A percentile compares a stretch with the other conserved stretches of the same genome.
These are phyloP conservation scores for Chenopodium album DNA, from an alignment of 148 eudicot species.

Conservation along the genomic window DNA sequence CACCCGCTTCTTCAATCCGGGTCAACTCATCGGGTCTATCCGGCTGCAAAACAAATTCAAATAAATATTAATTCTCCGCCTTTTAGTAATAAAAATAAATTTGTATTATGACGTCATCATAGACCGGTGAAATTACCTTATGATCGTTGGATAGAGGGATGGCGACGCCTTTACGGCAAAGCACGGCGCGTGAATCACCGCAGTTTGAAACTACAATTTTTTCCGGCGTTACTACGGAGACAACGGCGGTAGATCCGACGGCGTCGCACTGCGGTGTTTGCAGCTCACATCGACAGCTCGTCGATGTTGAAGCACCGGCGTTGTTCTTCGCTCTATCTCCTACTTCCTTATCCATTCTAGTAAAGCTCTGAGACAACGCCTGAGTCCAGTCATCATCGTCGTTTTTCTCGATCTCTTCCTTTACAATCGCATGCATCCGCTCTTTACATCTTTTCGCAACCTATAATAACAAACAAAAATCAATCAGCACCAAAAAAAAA, in stretches of 20 bases:
- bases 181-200: slow-evolving; percentile 86
- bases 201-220: slow-evolving; percentile 69
- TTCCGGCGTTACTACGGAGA: slow-evolving; percentile 53
- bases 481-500: not conserved
- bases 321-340: slow-evolving; percentile 17
- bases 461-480: slow-evolving; percentile 19
- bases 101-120: not conserved
- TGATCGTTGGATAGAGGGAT: slow-evolving; percentile 72
- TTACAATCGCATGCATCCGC: slow-evolving; percentile 50
- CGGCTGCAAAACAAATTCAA: slow-evolving; percentile 45
- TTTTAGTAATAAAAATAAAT: too few relatives aligned
- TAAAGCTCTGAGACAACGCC: slow-evolving; percentile 44
- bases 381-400: slow-evolving; percentile 42
- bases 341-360: slow-evolving; percentile 54
- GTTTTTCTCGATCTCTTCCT: slow-evolving; percentile 41
- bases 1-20: slow-evolving; percentile 71
- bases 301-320: not conserved
- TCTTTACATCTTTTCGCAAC: slow-evolving; percentile 68
- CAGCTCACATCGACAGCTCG: slow-evolving; percentile 53
- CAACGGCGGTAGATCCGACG: slow-evolving; percentile 86
- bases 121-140: slow-evolving; percentile 39
- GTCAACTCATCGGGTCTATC: slow-evolving; percentile 72
- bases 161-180: slow-evolving; percentile 58
- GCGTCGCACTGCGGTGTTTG: slow-evolving; percentile 60
- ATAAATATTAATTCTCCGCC: not conserved